Conservation (phyloP, 768 basidiomycete species). For the Crassisporium funariophilum region DNA sequence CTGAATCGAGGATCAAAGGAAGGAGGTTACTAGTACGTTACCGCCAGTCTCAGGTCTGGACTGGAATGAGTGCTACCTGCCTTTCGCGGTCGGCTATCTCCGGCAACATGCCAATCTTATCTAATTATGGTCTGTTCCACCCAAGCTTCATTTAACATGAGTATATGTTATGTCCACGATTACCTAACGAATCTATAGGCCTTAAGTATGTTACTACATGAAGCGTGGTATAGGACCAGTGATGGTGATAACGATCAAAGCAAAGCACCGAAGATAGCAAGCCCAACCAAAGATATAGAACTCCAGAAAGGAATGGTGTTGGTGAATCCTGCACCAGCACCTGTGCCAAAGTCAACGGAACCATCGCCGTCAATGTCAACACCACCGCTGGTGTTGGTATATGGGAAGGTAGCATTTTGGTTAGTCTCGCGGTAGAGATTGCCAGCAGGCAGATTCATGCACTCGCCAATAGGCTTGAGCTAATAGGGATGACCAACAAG, state of each 20-base stretch:
- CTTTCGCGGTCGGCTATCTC: not conserved
- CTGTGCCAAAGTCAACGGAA: slow-evolving; percentile 24
- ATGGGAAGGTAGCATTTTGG: slow-evolving; percentile 67
- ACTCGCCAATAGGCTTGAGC: slow-evolving; percentile 78
- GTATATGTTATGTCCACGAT: no score
- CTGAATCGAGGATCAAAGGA: slow-evolving; percentile 5
- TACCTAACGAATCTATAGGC: no score
- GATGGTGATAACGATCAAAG: not conserved
- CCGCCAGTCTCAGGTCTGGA: slow-evolving; percentile 1
- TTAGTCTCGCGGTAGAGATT: slow-evolving; percentile 87
- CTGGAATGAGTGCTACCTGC: no score
- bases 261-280: not conserved
- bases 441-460: slow-evolving; percentile 60
- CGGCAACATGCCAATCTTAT: no score
- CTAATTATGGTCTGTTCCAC: no score
- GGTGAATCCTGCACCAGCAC: slow-evolving; percentile 9
- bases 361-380: slow-evolving; percentile 42
- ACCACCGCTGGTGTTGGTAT: slow-evolving; percentile 37
- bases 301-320: not conserved
- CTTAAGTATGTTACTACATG: not conserved
- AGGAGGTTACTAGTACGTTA: no score
- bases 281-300: not conserved
- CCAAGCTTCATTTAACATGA: no score
- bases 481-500: slow-evolving; percentile 21
- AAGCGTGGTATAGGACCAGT: not conserved